These are phyloP conservation scores for Blastocystis sp. DNA, from an alignment of 352 stramenopile species.

Conservation along the genomic window DNA sequence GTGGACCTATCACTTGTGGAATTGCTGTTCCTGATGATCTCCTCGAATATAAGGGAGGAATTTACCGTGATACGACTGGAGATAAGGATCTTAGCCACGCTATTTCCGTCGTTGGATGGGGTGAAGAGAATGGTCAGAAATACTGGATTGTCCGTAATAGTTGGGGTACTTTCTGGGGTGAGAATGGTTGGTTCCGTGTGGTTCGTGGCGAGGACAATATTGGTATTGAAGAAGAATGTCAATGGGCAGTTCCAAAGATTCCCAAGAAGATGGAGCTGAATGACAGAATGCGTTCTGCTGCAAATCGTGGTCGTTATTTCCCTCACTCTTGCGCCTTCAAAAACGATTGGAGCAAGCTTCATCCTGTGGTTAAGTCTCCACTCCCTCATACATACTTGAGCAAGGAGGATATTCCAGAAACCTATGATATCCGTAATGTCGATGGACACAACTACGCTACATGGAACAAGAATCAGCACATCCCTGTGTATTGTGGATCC, in stretches of 20 bases:
- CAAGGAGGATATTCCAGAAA: constrained; percentile 80
- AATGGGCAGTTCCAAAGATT: constrained; percentile 80
- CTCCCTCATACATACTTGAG: constrained; percentile 79
- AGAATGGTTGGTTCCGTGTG: constrained; percentile 90
- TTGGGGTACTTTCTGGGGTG: constrained; percentile 88
- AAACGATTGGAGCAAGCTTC: background rate
- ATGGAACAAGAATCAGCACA: constrained; percentile 97
- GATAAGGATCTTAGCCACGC: constrained; percentile 80
- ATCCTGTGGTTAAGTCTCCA: constrained; percentile 69
- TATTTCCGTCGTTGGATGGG: constrained; percentile 92
- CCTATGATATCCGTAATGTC: constrained; percentile 90
- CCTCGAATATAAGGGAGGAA: constrained; percentile 86
- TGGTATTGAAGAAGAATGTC: constrained; percentile 86
- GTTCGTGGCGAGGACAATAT: constrained; percentile 85
- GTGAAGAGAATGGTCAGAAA: constrained; percentile 78
- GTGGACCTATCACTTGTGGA: constrained; percentile 87
- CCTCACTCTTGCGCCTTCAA: constrained; percentile 87
- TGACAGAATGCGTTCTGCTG: constrained; percentile 76
- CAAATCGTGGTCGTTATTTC: constrained; percentile 77
- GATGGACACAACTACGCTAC: constrained; percentile 89
- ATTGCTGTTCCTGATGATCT: constrained; percentile 70
- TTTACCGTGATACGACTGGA: constrained; percentile 84
- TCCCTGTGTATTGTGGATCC: constrained; percentile 87
- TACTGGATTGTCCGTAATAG: constrained; percentile 94
- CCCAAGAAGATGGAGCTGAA: constrained; percentile 16